These are phyloP conservation scores for Butyriboletus appendiculatus DNA, from an alignment of 1,284 basidiomycete species.

Conservation along the genomic window DNA sequence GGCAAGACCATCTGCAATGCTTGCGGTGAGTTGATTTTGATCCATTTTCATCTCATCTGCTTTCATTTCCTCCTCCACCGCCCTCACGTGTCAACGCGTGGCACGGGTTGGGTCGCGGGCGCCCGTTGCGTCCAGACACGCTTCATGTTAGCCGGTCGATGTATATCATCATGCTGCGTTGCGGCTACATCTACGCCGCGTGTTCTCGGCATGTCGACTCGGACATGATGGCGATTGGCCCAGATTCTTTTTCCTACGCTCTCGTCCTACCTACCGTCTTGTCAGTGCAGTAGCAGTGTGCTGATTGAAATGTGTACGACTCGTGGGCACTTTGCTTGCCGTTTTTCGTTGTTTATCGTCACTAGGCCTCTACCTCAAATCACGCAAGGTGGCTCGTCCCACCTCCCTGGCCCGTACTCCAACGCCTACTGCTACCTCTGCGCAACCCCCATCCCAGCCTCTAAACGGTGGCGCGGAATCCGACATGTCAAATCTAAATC, in stretches of 20 bases:
- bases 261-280: conserved; percentile 33
- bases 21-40: conserved; percentile 65
- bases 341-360: conserved; percentile 34
- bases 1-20: conserved; percentile 85
- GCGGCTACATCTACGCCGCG: conserved; percentile 35
- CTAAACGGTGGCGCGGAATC: conserved; percentile 30
- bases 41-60: conserved; percentile 33
- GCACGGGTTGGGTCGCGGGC: conserved; percentile 31
- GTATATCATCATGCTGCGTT: conserved; percentile 38
- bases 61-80: conserved; percentile 31
- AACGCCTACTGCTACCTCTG: conserved; percentile 35
- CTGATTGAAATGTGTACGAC: conserved; percentile 40
- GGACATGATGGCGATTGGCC: conserved; percentile 38
- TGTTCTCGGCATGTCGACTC: conserved; percentile 39
- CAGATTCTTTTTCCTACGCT: conserved; percentile 32
- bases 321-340: conserved; percentile 40
- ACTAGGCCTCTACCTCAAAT: conserved; percentile 70
- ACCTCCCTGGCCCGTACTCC: conserved; percentile 46
- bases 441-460: conserved; percentile 35
- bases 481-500: conserved; percentile 39
- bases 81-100: conserved; percentile 34
- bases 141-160: conserved; percentile 29
- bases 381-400: conserved; percentile 59
- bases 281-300: conserved; percentile 39
- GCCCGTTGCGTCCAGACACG: conserved; percentile 35